A percentile compares a stretch with the other conserved stretches of the same genome.
Evolutionary conservation across 1,139 yeast species (phyloP).

Genomic region (Zhuliangozyma blackwelliae): DNA sequence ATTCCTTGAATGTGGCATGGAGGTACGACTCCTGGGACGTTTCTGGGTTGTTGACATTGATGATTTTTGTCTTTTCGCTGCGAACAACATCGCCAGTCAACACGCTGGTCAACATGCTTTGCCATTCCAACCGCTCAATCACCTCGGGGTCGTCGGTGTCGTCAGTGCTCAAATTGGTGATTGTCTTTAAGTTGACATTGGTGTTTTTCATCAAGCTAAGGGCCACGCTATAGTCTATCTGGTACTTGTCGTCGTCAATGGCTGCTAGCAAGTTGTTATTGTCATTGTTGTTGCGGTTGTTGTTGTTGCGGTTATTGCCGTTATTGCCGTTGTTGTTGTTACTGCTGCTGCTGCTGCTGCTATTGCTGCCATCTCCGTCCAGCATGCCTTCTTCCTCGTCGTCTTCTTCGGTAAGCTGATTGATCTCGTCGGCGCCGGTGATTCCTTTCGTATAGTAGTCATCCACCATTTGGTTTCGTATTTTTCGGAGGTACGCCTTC

Average conservation of each 20-base stretch:
- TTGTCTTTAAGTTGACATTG: constrained; percentile 31
- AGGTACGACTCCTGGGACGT: constrained; percentile 47
- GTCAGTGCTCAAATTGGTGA: constrained; percentile 39
- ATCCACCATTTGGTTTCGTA: constrained; percentile 60
- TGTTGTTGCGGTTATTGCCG: constrained; percentile 22
- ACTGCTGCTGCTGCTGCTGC: constrained; percentile 14
- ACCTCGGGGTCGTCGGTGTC: constrained; percentile 59
- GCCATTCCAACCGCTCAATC: constrained; percentile 91
- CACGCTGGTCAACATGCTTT: constrained; percentile 84
- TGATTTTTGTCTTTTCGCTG: constrained; percentile 83
- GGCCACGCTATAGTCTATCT: constrained; percentile 39
- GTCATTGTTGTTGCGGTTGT: constrained; percentile 20
- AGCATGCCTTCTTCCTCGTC: constrained; percentile 27
- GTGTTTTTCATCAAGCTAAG: constrained; percentile 32
- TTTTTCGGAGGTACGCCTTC: constrained; percentile 59
- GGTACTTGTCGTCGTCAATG: constrained; percentile 40
- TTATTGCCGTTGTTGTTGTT: constrained; percentile 12
- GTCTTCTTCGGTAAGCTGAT: constrained; percentile 8
- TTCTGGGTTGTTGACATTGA: constrained; percentile 38
- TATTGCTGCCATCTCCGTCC: constrained; percentile 30
- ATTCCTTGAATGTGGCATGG: constrained; percentile 64
- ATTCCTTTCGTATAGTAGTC: constrained; percentile 69
- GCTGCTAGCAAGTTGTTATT: constrained; percentile 38
- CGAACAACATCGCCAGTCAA: constrained; percentile 91
- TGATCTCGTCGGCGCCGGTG: constrained; percentile 33